Evolutionary conservation across 2,329 filamentous ascomycete species (phyloP).

Genomic region (Fusarium penzigii): DNA sequence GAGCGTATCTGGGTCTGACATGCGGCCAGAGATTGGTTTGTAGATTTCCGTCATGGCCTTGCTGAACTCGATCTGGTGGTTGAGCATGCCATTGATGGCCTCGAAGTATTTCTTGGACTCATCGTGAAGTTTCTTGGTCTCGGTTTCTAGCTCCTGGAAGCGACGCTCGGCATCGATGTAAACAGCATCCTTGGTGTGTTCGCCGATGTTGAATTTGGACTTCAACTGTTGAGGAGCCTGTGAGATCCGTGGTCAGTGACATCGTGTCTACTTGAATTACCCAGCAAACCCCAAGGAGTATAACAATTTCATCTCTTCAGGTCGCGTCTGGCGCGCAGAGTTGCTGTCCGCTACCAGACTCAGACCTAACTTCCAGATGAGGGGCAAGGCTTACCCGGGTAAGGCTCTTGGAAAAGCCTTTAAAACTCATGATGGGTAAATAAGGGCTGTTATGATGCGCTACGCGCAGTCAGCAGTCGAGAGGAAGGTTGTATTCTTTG

Average conservation of each 20-base stretch:
- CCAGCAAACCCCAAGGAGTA: neutral
- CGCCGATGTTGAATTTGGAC: conserved; percentile 90
- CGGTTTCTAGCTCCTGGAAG: conserved; percentile 89
- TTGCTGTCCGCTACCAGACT: conserved; percentile 9
- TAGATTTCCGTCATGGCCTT: conserved; percentile 95
- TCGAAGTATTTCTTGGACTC: conserved; percentile 98
- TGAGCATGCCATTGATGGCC: conserved; percentile 96
- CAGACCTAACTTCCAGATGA: conserved; percentile 26
- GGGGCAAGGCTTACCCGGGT: conserved; percentile 65
- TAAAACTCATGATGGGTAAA: conserved; percentile 79
- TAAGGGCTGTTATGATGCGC: conserved; percentile 1
- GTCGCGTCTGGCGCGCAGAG: conserved; percentile 17
- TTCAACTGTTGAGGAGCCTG: conserved; percentile 90
- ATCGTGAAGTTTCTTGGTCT: conserved; percentile 96
- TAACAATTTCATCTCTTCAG: neutral
- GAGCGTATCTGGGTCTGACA: conserved; percentile 87
- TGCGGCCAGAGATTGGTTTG: conserved; percentile 93
- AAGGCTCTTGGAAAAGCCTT: conserved; percentile 90
- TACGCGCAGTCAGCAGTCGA: conserved; percentile 3
- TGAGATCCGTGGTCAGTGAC: conserved; percentile 2
- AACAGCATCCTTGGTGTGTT: conserved; percentile 91
- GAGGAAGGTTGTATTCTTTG: conserved; percentile 2
- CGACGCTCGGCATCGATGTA: conserved; percentile 93
- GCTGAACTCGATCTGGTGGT: conserved; percentile 97
- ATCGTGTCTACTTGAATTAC: neutral